These are phyloP conservation scores for Carallia pectinifolia DNA, from an alignment of 345 rosid genomes.

Conservation along the genomic window DNA sequence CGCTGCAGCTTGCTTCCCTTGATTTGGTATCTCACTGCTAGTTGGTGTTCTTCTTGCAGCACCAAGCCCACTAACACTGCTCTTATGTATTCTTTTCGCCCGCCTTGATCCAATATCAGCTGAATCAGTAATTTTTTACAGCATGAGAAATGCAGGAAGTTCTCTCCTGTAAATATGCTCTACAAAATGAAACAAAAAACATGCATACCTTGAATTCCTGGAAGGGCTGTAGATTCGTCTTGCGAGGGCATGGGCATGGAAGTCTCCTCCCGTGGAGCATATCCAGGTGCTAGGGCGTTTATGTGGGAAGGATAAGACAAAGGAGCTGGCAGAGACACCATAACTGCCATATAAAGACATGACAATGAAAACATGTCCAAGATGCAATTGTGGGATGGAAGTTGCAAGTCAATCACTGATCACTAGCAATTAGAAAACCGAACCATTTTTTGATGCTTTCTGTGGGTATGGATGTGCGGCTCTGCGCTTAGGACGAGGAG, in stretches of 20 bases:
- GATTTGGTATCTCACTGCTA: constrained; percentile 47
- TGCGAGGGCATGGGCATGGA: constrained; percentile 44
- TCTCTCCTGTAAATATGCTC: constrained; percentile 32
- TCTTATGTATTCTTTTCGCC: constrained; percentile 40
- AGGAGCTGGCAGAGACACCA: constrained; percentile 57
- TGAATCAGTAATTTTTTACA: constrained; percentile 70
- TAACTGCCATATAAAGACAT: constrained; percentile 38
- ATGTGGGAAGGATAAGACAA: constrained; percentile 44
- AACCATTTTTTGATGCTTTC: constrained; percentile 71
- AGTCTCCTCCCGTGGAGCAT: constrained; percentile 62
- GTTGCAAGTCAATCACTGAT: constrained; percentile 4
- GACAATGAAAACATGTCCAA: constrained; percentile 11
- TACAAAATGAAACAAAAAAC: constrained; percentile 26
- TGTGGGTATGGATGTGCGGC: constrained; percentile 96
- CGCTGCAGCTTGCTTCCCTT: constrained; percentile 43
- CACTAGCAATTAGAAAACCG: constrained; percentile 11
- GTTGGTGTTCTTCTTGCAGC: constrained; percentile 43
- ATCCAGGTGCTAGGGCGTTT: constrained; percentile 45
- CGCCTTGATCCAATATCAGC: constrained; percentile 90
- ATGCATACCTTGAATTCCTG: constrained; percentile 55
- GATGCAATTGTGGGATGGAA: neutral
- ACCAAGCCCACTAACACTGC: constrained; percentile 47
- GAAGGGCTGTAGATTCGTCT: constrained; percentile 49
- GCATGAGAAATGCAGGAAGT: constrained; percentile 67
- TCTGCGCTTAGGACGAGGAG: constrained; percentile 98